A percentile compares a stretch with the other conserved stretches of the same genome.
Evolutionary conservation across 164 flowering plant species (phyloP).

Genomic region (Paratinospora sagittata): DNA sequence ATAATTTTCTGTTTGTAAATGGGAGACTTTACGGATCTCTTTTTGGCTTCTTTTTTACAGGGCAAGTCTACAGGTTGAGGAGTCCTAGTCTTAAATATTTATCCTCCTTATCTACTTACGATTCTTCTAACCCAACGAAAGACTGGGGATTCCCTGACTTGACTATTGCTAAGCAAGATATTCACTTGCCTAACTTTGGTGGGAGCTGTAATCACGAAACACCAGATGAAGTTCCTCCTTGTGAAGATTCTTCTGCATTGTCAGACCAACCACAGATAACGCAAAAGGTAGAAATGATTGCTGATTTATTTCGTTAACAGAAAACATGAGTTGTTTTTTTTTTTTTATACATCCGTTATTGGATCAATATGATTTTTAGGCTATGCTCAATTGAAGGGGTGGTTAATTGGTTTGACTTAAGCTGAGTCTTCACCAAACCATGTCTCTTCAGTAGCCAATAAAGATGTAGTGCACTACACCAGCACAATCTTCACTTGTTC

Average conservation of each 20-base stretch:
- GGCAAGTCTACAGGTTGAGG: slow-evolving; percentile 70
- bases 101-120: slow-evolving; percentile 60
- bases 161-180: slow-evolving; percentile 16
- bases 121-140: slow-evolving; percentile 89
- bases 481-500: neutral
- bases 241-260: slow-evolving; percentile 12
- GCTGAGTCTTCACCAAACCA: neutral
- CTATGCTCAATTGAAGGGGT: neutral
- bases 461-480: neutral
- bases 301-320: too few relatives aligned
- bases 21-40: neutral
- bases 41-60: slow-evolving; percentile 32
- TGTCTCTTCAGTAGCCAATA: neutral
- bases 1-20: neutral
- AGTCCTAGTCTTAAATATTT: slow-evolving; percentile 60
- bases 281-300: slow-evolving; percentile 42
- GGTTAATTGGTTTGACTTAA: neutral
- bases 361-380: neutral
- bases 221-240: slow-evolving; percentile 11
- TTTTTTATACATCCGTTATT: too few relatives aligned
- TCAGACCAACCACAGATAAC: slow-evolving; percentile 19
- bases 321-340: too few relatives aligned
- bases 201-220: slow-evolving; percentile 16
- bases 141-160: slow-evolving; percentile 89
- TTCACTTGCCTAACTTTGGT: slow-evolving; percentile 10